phyloP scores from a whole-genome alignment of 177 flowering plant genomes.

The Tripterygium wilfordii region DNA sequence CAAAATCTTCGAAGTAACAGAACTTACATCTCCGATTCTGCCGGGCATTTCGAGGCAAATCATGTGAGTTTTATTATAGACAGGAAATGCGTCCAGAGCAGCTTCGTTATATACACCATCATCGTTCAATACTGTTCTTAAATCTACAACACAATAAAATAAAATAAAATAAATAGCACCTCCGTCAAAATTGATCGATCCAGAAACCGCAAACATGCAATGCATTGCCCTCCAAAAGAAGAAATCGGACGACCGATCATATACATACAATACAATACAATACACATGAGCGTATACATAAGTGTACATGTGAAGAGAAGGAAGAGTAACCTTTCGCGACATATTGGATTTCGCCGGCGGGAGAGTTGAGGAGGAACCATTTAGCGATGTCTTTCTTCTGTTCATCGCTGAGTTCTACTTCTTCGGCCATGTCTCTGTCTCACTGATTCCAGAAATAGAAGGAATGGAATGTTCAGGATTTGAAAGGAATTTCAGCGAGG shows the following conservation, averaged over 20 bases:
- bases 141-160: constrained; percentile 36
- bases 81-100: constrained; percentile 80
- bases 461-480: not conserved
- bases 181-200: not conserved
- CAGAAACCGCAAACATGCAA: not conserved
- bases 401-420: constrained; percentile 55
- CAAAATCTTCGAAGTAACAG: no score
- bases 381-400: constrained; percentile 92
- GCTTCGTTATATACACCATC: constrained; percentile 64
- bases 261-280: not conserved
- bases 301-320: not conserved
- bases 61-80: constrained; percentile 81
- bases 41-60: constrained; percentile 72
- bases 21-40: constrained; percentile 71
- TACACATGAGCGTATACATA: no score
- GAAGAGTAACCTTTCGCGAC: constrained; percentile 71
- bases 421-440: constrained; percentile 43
- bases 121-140: constrained; percentile 56
- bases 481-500: no score
- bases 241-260: not conserved
- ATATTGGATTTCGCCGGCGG: constrained; percentile 95
- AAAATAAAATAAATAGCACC: no score
- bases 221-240: not conserved
- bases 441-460: not conserved
- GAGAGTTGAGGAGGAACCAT: constrained; percentile 95